These are phyloP conservation scores for Leptomonas pyrrhocoris DNA, from an alignment of 208 protist species.

Conservation along the genomic window DNA sequence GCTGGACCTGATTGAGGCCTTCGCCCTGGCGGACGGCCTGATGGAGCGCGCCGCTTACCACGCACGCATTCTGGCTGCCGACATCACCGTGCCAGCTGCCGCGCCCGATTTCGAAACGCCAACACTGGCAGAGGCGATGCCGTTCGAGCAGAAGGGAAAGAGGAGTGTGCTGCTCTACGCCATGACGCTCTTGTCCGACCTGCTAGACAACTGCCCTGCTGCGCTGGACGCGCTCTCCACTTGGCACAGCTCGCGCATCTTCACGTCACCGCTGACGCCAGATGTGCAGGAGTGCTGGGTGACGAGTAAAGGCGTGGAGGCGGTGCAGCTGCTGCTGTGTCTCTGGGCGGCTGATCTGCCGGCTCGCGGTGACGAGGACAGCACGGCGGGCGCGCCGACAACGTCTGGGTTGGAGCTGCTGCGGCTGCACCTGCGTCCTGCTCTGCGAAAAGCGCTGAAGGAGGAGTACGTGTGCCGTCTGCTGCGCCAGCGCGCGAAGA, in stretches of 20 bases:
- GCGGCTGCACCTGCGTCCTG: constrained; percentile 29
- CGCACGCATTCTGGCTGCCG: constrained; percentile 12
- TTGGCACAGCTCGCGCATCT: constrained; percentile 54
- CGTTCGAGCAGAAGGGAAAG: constrained; percentile 8
- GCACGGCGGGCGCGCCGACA: not conserved
- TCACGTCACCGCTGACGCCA: constrained; percentile 37
- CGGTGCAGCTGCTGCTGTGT: constrained; percentile 44
- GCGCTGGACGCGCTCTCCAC: constrained; percentile 56
- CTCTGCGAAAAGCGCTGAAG: constrained; percentile 29
- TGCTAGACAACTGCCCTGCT: constrained; percentile 47
- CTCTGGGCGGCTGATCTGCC: constrained; percentile 34
- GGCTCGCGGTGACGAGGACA: not conserved
- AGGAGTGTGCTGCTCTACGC: constrained; percentile 39
- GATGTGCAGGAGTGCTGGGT: constrained; percentile 16
- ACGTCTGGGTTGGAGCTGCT: constrained; percentile 36
- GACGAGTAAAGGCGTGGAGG: constrained; percentile 14
- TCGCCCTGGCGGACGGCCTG: constrained; percentile 30
- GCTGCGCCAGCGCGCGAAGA: constrained; percentile 30
- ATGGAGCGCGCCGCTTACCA: constrained; percentile 24
- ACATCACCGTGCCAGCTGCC: not conserved
- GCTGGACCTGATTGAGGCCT: constrained; percentile 47
- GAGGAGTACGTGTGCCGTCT: constrained; percentile 45
- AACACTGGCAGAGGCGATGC: not conserved
- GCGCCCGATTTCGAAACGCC: not conserved
- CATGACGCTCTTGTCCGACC: constrained; percentile 68